Percentiles rank a stretch among this genome's conserved stretches.
Conservation (phyloP, 306 rosid genomes). For the Rosa multiflora region DNA sequence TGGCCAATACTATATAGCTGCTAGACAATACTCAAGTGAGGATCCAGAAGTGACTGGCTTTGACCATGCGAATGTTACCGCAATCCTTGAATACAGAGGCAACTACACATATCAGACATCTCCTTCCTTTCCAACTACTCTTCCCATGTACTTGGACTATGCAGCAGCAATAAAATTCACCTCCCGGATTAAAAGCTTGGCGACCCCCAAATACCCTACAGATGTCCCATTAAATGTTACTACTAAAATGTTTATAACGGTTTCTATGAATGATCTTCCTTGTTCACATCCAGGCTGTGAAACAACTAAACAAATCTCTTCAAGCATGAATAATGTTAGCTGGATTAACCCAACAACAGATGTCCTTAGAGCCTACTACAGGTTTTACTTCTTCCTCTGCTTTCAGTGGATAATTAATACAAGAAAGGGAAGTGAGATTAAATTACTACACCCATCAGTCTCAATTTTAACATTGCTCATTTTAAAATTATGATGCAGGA, state of each 20-base stretch:
- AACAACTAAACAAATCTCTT: background rate
- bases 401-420: background rate
- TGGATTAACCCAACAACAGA: background rate
- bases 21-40: slow-evolving; percentile 13
- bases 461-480: background rate
- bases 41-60: slow-evolving; percentile 11
- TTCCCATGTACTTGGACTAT: slow-evolving; percentile 9
- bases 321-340: background rate
- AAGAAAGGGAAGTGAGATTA: background rate
- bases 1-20: slow-evolving; percentile 23
- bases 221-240: slow-evolving; percentile 1
- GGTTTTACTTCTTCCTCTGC: background rate
- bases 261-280: background rate
- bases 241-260: background rate
- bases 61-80: slow-evolving; percentile 25
- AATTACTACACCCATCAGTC: background rate
- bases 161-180: slow-evolving; percentile 4
- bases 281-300: background rate
- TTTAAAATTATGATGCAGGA: background rate
- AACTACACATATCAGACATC: background rate
- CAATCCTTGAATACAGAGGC: slow-evolving; percentile 19
- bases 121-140: slow-evolving; percentile 6
- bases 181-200: slow-evolving; percentile 12
- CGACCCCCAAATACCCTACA: background rate
- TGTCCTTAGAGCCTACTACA: background rate